phyloP scores from a whole-genome alignment of 2,329 filamentous ascomycete species.

The Dryadomyces quercivorus region DNA sequence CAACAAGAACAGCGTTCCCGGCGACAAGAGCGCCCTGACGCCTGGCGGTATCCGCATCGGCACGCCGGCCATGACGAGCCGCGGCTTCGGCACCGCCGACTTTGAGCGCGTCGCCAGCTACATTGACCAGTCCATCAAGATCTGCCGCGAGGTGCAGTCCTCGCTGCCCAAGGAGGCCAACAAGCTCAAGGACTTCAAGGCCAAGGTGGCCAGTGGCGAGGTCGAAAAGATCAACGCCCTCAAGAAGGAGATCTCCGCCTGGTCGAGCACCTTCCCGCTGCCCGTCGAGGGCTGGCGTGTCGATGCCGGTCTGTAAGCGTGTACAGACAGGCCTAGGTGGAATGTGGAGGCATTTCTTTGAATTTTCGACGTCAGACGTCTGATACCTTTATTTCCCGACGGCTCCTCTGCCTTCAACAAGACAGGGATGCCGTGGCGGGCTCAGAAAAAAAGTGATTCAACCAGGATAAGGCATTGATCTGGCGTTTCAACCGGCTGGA shows the following conservation, averaged over 20 bases:
- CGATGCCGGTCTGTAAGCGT: conserved; percentile 43
- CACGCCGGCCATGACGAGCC: conserved; percentile 91
- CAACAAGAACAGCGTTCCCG: conserved; percentile 99
- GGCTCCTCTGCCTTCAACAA: conserved; percentile 1
- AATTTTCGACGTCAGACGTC: no score
- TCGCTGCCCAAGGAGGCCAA: conserved; percentile 90
- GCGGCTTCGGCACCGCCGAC: conserved; percentile 84
- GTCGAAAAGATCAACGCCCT: conserved; percentile 72
- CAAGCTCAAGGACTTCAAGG: conserved; percentile 99
- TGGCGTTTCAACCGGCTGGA: conserved; percentile 7
- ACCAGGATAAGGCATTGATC: not conserved
- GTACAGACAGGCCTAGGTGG: not conserved
- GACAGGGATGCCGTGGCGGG: not conserved
- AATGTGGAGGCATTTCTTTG: no score
- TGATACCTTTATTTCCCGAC: no score
- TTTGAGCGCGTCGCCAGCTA: conserved; percentile 84
- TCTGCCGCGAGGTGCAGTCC: conserved; percentile 78
- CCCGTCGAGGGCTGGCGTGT: conserved; percentile 65
- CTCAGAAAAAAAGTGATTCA: not conserved
- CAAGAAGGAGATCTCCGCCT: conserved; percentile 78
- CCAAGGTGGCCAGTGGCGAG: conserved; percentile 69
- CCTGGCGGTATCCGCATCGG: conserved; percentile 93
- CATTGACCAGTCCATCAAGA: conserved; percentile 79
- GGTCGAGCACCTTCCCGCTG: conserved; percentile 85
- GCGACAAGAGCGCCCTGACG: conserved; percentile 92